Conservation (phyloP, 2,329 filamentous ascomycete species). For the Apiospora malaysiana region DNA sequence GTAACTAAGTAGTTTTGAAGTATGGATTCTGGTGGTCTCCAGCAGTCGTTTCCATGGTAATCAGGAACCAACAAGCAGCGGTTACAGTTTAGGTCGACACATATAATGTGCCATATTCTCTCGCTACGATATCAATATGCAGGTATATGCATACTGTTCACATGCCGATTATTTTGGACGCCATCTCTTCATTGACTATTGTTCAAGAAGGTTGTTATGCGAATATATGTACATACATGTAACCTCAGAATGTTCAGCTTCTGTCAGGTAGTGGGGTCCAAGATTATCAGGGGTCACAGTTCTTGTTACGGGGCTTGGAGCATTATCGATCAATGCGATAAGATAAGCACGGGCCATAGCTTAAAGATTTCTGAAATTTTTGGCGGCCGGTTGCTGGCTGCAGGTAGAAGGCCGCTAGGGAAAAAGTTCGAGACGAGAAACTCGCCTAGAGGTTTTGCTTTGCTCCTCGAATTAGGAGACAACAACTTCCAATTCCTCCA, state of each 20-base stretch:
- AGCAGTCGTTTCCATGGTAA: no score
- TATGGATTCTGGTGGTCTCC: no score
- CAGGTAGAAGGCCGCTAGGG: background rate
- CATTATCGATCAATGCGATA: conserved; percentile 14
- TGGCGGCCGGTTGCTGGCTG: conserved; percentile 14
- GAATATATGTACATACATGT: no score
- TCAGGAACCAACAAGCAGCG: no score
- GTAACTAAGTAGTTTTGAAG: no score
- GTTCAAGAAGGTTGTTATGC: no score
- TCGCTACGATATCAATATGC: no score
- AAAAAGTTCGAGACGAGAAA: conserved; percentile 18
- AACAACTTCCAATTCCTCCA: background rate
- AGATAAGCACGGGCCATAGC: conserved; percentile 19
- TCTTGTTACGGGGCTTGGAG: background rate
- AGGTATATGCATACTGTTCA: no score
- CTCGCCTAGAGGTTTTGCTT: background rate
- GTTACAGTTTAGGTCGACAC: no score
- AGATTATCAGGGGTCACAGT: background rate
- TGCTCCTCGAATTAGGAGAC: background rate
- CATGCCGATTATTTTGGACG: no score
- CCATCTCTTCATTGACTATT: no score
- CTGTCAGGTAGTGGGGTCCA: background rate
- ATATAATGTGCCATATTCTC: no score
- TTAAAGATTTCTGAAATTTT: conserved; percentile 15
- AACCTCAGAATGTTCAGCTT: background rate